Evolutionary conservation across 371 early-diverging fungal genomes (phyloP).

Genomic region (Basidiobolus meristosporus): DNA sequence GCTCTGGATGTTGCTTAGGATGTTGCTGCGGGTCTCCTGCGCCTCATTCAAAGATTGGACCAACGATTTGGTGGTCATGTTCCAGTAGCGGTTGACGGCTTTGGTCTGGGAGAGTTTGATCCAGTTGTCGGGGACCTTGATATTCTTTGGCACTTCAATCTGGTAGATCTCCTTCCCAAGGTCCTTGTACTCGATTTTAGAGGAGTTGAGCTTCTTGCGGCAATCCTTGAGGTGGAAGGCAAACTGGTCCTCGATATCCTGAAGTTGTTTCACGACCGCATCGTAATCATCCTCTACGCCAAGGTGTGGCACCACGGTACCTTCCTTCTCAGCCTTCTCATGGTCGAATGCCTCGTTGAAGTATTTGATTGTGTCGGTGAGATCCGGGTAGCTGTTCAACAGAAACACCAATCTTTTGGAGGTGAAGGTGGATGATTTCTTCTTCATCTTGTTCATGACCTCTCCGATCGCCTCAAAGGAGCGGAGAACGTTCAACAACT

Average conservation of each 20-base stretch:
- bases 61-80: conserved; percentile 34
- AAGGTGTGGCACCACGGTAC: conserved; percentile 43
- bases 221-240: conserved; percentile 35
- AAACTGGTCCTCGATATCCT: conserved; percentile 37
- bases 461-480: conserved; percentile 35
- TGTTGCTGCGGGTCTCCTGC: conserved; percentile 57
- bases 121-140: conserved; percentile 68
- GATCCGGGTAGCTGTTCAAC: conserved; percentile 17
- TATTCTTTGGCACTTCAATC: conserved; percentile 67
- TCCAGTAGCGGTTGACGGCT: conserved; percentile 77
- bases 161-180: conserved; percentile 92
- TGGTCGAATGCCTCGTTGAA: conserved; percentile 57
- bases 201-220: conserved; percentile 33
- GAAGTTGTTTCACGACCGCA: conserved; percentile 22
- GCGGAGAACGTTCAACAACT: conserved; percentile 40
- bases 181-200: conserved; percentile 54
- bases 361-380: conserved; percentile 26
- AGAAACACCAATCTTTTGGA: background rate
- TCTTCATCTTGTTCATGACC: conserved; percentile 5
- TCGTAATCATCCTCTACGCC: conserved; percentile 71
- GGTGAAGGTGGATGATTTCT: background rate
- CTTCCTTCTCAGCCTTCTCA: conserved; percentile 33
- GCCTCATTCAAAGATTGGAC: conserved; percentile 63
- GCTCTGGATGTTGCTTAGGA: conserved; percentile 39
- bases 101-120: conserved; percentile 60